Evolutionary conservation across 768 basidiomycete genomes (phyloP).

Genomic region (Termitomyces sp.): DNA sequence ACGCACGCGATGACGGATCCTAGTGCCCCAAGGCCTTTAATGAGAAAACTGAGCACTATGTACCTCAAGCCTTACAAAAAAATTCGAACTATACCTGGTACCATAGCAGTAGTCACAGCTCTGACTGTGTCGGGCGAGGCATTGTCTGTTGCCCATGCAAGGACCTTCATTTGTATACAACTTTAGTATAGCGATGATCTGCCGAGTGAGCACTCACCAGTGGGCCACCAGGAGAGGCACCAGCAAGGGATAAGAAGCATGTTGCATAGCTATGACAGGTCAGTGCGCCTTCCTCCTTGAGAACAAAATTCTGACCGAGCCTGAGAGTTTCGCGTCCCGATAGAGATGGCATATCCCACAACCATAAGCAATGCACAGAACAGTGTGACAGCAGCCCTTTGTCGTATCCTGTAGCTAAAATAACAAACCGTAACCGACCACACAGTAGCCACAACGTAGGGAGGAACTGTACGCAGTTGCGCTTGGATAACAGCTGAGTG

Average conservation of each 20-base stretch:
- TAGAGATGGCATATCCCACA: conserved; percentile 41
- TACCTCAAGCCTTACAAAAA: not conserved
- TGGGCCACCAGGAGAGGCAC: conserved; percentile 37
- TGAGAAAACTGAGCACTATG: not conserved
- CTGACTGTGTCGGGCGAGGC: conserved; percentile 47
- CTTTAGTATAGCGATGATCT: not conserved
- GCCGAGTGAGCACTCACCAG: conserved; percentile 9
- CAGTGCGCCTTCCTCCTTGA: not conserved
- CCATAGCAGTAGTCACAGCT: conserved; percentile 41
- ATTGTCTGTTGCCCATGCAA: conserved; percentile 48
- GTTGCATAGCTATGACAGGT: conserved; percentile 38
- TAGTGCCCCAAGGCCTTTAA: conserved; percentile 37
- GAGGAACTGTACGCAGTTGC: conserved; percentile 48
- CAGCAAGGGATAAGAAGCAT: conserved; percentile 41
- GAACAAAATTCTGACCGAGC: conserved; percentile 24
- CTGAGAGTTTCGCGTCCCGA: conserved; percentile 38
- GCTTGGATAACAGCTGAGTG: conserved; percentile 39
- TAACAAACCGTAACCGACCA: conserved; percentile 37
- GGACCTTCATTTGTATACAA: conserved; percentile 20
- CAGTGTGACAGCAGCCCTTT: conserved; percentile 33
- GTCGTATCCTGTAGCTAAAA: conserved; percentile 32
- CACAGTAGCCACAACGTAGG: conserved; percentile 38
- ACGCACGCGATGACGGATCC: conserved; percentile 44
- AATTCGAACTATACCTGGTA: conserved; percentile 30
- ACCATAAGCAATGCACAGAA: conserved; percentile 34